These are phyloP conservation scores for Globisporangium alternatum DNA, from an alignment of 352 stramenopile species.

Conservation along the genomic window DNA sequence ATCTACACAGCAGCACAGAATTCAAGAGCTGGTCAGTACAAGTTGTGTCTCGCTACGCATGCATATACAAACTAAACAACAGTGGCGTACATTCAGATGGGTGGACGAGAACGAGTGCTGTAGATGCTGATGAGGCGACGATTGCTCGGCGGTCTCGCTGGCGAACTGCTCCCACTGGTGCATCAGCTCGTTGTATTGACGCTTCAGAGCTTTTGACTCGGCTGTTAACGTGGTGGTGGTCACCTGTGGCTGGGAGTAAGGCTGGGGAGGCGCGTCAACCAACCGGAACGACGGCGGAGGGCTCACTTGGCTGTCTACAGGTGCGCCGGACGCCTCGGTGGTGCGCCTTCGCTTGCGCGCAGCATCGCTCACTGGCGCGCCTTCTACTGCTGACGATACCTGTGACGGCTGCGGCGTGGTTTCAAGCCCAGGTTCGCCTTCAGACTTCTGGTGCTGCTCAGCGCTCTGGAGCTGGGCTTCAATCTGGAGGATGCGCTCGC, in stretches of 20 bases:
- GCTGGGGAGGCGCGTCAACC: too few relatives aligned
- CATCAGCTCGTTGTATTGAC: slow-evolving; percentile 5
- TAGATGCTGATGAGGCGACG: slow-evolving; percentile 2
- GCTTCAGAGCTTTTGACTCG: neutral
- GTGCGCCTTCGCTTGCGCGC: slow-evolving; percentile 7
- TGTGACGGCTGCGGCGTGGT: too few relatives aligned
- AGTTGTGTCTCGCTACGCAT: too few relatives aligned
- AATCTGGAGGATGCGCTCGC: slow-evolving; percentile 4
- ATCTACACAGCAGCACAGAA: slow-evolving; percentile 28
- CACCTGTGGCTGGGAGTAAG: neutral
- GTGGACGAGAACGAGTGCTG: slow-evolving; percentile 27
- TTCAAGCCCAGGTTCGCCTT: neutral
- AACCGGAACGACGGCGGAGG: neutral
- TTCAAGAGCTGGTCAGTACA: too few relatives aligned
- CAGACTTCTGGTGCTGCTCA: neutral
- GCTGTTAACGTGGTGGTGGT: neutral
- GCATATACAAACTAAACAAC: too few relatives aligned
- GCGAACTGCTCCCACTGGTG: slow-evolving; percentile 22
- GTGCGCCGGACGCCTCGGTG: neutral
- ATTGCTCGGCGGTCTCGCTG: slow-evolving; percentile 7
- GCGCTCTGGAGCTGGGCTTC: neutral
- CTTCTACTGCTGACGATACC: neutral
- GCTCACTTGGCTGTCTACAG: slow-evolving; percentile 4
- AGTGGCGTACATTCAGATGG: slow-evolving; percentile 22
- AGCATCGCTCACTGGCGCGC: too few relatives aligned